Evolutionary conservation across 2,329 filamentous ascomycete species (phyloP), one percentile per base, ranked within the genome.

Genomic region (Fusarium devonianum): DNA sequence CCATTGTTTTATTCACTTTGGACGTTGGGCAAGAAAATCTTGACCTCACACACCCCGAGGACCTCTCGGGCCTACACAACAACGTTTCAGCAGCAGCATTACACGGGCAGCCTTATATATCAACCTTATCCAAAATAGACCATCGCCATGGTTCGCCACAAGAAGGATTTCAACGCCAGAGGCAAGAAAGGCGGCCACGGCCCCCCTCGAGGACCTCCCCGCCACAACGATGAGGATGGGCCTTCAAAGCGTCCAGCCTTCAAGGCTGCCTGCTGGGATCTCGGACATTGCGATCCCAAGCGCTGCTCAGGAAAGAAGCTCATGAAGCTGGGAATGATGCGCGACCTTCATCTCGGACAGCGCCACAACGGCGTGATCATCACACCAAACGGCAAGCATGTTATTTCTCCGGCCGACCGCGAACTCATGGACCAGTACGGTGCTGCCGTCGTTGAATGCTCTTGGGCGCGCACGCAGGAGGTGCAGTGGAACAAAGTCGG

Each of bases 241-340:
- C 39, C 62, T 35, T 55, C 66, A 46, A 49, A 65, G 44, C 82
- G 65, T 58, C 85, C 75, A 28, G 67, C 76, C 16, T 97, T 92
- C 82, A 96, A 95, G 75, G 93, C 94, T 37, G 94, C 93, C 50
- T 97, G 93, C 72, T 99, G 94, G 94, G 94, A 99, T 68, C 81
- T 99, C 23, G 93, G 92, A 55, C 94, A 99, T 76, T 99, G 94
- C 78, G 94, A 99, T 68, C 91, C 93, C 7, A 97, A 97, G 73
- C 82, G 93, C 63, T 99, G 94, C 75, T 97, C 92, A 0, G 94
- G 94, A 22, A 99, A 99, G 77, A 87, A 90, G 57, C 82, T 99
- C 23, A 96, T 99, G 83, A 87, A 88, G 58, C 83, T 95, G 45
- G 93, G 93, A 3, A 78, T 97, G 66, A 97, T 99, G 91, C 88